Conservation (phyloP, 495 filamentous ascomycete genomes). For the Daldinia grandis region DNA sequence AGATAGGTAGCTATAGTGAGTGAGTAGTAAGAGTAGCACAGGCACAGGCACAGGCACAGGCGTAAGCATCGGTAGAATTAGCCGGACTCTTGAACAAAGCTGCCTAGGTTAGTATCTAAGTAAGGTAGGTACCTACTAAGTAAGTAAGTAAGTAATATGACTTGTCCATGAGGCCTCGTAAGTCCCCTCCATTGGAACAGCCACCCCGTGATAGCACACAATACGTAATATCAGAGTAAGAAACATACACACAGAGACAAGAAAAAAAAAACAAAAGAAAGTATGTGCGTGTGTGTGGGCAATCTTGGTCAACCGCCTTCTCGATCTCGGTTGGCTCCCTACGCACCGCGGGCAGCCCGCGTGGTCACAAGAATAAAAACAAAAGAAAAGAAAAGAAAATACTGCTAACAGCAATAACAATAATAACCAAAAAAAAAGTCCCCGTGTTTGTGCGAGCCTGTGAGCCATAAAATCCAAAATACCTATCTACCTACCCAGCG, state of each 20-base stretch:
- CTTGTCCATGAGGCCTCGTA: constrained; percentile 4
- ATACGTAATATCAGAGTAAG: constrained; percentile 17
- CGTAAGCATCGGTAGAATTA: not conserved
- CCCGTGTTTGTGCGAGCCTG: not conserved
- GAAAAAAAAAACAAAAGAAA: not conserved
- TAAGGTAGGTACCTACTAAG: no score
- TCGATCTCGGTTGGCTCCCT: constrained; percentile 33
- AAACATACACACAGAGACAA: not conserved
- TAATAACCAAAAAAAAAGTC: not conserved
- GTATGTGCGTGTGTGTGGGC: not conserved
- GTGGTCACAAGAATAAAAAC: constrained; percentile 30
- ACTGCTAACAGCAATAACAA: no score
- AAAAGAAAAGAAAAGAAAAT: no score
- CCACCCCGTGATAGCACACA: constrained; percentile 5
- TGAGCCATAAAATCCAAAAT: no score
- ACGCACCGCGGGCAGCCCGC: constrained; percentile 30
- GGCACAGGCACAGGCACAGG: not conserved
- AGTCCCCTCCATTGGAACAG: constrained; percentile 11
- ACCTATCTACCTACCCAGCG: not conserved
- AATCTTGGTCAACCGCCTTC: constrained; percentile 29
- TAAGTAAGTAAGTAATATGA: not conserved
- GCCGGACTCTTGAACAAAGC: not conserved
- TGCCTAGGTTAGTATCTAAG: not conserved
- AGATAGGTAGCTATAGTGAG: not conserved
- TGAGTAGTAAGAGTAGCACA: not conserved